Evolutionary conservation across 805 yeast species (phyloP), one percentile per base, ranked within the genome.

Genomic region (Sugiyamaella marilandica): DNA sequence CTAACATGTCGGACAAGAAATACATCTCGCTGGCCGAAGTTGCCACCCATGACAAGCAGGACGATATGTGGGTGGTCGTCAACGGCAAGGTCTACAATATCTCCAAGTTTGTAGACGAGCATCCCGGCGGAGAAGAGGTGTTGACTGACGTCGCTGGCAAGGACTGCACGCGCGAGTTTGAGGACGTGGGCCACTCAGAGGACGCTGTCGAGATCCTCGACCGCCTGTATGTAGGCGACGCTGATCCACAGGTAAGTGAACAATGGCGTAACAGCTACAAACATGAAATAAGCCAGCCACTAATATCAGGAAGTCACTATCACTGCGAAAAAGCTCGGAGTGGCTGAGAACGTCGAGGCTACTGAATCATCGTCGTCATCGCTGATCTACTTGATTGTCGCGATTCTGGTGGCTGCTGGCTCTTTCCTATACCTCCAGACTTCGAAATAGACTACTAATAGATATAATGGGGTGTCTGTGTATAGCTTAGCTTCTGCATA

Each of bases 161-260:
- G 55, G 96, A 89, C 67, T 91, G 90, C 50, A 82, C 87, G 11
- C 72, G 67, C 47, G 79, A 83, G 21, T 83, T 82, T 59, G 83
- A 83, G 81, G 96, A 89, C 65, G 91, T 94, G 67, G 99, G 99
- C 34, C 99, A 94, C 73, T 89, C 98, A 34, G 97, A 91, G 58
- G 97, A 91, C 61, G 98, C 99, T 39, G 82, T 83, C 62, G 94
- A 85, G 62, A 76, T 85, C 61, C 75, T 94, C 63, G 76, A 72
- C 44, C 81, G 79, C 39, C 73, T 89, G 65, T 74, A 79, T 60
- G 78, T 94, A 54, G 99, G 99, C 59, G 83, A 78, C 50, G 76
- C 92, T 49, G 91, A 90, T 65, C 87, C 72, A 19, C 58, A 57
- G 32, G 76, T 62, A 57, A 66, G 66, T 63, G n/a, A 7, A 49